Conservation (phyloP, 139 green algal species). For the Chlamydomonas asymmetrica region DNA sequence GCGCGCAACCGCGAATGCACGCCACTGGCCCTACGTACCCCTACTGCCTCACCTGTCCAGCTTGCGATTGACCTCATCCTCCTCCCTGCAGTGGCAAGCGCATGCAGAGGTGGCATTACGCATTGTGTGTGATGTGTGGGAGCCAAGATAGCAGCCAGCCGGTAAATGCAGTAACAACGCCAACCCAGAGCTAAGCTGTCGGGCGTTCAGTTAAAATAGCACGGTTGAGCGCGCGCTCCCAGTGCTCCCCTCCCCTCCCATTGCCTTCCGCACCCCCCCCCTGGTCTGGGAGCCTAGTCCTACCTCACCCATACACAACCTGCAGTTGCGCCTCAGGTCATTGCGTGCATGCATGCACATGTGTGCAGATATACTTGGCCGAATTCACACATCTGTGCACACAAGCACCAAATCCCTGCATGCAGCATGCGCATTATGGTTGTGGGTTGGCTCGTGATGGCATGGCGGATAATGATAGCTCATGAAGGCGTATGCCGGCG, state of each 20-base stretch:
- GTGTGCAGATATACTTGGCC: background rate
- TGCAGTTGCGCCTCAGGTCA: too few relatives aligned
- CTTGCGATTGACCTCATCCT: conserved; percentile 70
- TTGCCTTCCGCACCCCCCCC: too few relatives aligned
- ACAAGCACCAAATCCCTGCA: background rate
- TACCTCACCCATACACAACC: too few relatives aligned
- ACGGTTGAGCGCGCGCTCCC: too few relatives aligned
- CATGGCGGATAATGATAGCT: background rate
- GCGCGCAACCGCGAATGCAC: background rate
- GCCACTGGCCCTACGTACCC: background rate
- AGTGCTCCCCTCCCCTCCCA: too few relatives aligned
- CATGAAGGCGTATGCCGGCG: background rate
- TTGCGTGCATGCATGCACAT: background rate
- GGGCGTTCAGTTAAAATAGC: background rate
- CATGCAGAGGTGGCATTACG: background rate
- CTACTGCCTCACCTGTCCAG: conserved; percentile 40
- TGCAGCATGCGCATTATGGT: background rate
- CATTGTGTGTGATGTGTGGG: background rate
- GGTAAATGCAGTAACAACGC: background rate
- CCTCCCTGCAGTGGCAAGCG: conserved; percentile 61
- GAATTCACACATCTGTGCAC: background rate
- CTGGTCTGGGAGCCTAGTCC: too few relatives aligned
- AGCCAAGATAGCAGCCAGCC: background rate
- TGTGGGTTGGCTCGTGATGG: too few relatives aligned
- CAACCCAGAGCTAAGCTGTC: background rate